Percentiles rank a stretch among this genome's conserved stretches.
phyloP scores from a whole-genome alignment of 352 stramenopile species.

The Phytophthora fragariaefolia region DNA sequence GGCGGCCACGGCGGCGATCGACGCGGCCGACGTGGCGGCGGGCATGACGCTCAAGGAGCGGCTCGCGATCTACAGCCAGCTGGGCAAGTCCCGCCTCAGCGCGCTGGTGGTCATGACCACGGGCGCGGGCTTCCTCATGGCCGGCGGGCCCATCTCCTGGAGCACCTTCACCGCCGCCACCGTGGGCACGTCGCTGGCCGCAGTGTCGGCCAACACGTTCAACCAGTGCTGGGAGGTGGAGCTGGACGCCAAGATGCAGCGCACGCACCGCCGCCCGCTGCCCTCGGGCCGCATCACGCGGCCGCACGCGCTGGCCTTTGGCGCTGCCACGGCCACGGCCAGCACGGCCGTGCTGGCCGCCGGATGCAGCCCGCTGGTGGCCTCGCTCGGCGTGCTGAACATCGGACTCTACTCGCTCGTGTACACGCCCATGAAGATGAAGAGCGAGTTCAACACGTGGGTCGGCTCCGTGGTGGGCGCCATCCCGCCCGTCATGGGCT shows the following conservation, averaged over 20 bases:
- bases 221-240: constrained; percentile 98
- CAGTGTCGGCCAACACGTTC: constrained; percentile 95
- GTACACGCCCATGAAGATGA: constrained; percentile 99
- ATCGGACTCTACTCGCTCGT: constrained; percentile 98
- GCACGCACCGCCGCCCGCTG: constrained; percentile 95
- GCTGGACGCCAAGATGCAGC: constrained; percentile 96
- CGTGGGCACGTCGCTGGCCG: constrained; percentile 95
- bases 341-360: constrained; percentile 91
- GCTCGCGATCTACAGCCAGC: constrained; percentile 84
- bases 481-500: constrained; percentile 99
- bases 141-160: constrained; percentile 93
- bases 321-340: constrained; percentile 81
- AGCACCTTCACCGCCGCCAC: constrained; percentile 89
- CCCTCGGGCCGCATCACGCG: constrained; percentile 87
- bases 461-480: constrained; percentile 98
- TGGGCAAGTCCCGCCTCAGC: constrained; percentile 95
- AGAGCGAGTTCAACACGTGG: constrained; percentile 98
- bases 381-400: constrained; percentile 96
- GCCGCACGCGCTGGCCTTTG: constrained; percentile 85
- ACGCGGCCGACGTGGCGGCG: constrained; percentile 19
- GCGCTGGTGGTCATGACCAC: constrained; percentile 97
- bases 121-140: constrained; percentile 96
- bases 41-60: constrained; percentile 69
- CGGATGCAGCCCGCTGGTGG: constrained; percentile 95
- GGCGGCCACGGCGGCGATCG: constrained; percentile 31